Conservation (phyloP, 2,329 filamentous ascomycete species). For the Thielaviopsis ethacetica region DNA sequence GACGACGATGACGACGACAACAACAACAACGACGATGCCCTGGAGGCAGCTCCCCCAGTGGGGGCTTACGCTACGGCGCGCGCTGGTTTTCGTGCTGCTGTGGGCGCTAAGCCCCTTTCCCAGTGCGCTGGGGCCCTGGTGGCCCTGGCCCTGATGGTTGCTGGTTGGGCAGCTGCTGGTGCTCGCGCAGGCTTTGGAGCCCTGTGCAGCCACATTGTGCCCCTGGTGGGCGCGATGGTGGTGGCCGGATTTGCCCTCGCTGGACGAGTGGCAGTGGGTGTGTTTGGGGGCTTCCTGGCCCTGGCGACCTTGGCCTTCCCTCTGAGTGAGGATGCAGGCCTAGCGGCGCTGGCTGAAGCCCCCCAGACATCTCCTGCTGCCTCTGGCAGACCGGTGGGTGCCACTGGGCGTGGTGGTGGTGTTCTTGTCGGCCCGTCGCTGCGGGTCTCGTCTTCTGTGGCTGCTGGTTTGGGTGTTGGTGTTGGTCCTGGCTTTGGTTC, state of each 20-base stretch:
- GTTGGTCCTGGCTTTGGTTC: background rate
- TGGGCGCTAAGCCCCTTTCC: background rate
- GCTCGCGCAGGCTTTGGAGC: no score
- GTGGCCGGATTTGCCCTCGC: background rate
- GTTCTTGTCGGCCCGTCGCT: background rate
- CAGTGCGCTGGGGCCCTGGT: background rate
- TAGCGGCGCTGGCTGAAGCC: background rate
- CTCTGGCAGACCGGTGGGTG: background rate
- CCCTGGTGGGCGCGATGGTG: slow-evolving; percentile 8
- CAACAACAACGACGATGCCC: background rate
- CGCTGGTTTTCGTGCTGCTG: background rate
- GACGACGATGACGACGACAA: background rate
- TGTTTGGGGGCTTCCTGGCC: background rate
- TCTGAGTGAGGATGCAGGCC: no score
- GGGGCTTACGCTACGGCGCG: background rate
- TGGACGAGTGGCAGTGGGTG: background rate
- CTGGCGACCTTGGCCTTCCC: background rate
- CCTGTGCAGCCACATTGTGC: background rate
- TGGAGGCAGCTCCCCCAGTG: background rate
- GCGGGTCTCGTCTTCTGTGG: background rate
- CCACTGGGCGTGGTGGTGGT: background rate
- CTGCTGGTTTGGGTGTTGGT: background rate
- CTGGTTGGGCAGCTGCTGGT: background rate
- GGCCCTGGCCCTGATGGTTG: background rate
- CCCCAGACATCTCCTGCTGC: background rate